Evolutionary conservation across 23 red algal species (phyloP), one percentile per base, ranked within the genome.

Genomic region (Pyropia yezoensis): DNA sequence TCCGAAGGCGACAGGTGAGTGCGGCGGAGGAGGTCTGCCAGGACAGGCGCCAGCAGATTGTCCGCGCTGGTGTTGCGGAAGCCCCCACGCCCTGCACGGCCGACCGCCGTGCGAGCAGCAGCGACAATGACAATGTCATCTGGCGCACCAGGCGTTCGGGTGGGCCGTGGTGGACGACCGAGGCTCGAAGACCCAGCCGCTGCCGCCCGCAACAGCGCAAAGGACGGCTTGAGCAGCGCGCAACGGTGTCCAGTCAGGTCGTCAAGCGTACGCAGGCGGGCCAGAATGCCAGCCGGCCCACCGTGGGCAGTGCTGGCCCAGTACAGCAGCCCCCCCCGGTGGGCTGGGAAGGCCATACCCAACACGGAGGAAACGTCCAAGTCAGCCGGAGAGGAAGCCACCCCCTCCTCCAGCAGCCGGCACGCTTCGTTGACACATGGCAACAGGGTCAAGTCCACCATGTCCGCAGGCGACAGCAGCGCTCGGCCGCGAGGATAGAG

Each of bases 341-440:
- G 88, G 0, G 85, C 70, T 19, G 94, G 94, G 65, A 98, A 98
- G 20, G 78, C 94, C 75, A 85, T 85, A 28, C 94, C 94, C 63
- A 91, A 60, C 32, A 90, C 57, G 18, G 82, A 89, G 14, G 77
- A 73, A 0, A 98, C 62, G 76, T 98, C 94, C 52, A 98, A 39
- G 56, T 98, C 94, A 29, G 47, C 49, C 14, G 85, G 17, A 22
- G 57, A 52, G 12, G 71, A 26, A 1, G 86, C 87, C 29, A 98
- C 79, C 25, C 70, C 78, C 23, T 98, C 94, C 54, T 90, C 81
- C 62, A 98, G 63, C 25, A 98, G 77, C 24, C 94, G 79, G 54
- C 75, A 89, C 32, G 80, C 86, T 39, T 98, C 94, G 65, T 98
- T 98, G 24, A 90, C 86, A 28, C 85, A 88, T 32, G 94, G 82